Conservation (phyloP, 192 early-diverging fungal genomes). For the Coemansia asiatica region DNA sequence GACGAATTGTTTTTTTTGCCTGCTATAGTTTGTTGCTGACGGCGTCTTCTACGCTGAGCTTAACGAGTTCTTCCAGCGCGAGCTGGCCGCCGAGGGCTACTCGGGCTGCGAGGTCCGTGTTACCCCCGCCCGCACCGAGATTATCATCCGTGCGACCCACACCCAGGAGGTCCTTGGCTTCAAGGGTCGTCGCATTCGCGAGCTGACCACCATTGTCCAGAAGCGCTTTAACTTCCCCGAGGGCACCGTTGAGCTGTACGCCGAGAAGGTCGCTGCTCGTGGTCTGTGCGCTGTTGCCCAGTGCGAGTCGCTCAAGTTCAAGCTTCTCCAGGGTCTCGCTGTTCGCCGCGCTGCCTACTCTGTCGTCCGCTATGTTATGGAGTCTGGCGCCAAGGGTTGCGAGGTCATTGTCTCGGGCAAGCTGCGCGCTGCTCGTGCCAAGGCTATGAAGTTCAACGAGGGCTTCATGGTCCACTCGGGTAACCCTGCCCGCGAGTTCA, state of each 20-base stretch:
- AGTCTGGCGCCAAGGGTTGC: constrained; percentile 98
- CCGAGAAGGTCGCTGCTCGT: constrained; percentile 94
- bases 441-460: constrained; percentile 99
- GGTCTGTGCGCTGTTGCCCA: constrained; percentile 98
- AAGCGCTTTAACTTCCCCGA: constrained; percentile 99
- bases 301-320: constrained; percentile 98
- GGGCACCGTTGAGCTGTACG: constrained; percentile 97
- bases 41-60: constrained; percentile 99
- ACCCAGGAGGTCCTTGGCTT: constrained; percentile 98
- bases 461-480: constrained; percentile 99
- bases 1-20: neutral
- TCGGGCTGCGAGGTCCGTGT: constrained; percentile 99
- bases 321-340: constrained; percentile 94
- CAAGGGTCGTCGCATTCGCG: constrained; percentile 98
- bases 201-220: constrained; percentile 96
- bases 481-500: constrained; percentile 94
- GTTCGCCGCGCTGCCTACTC: constrained; percentile 98
- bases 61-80: constrained; percentile 98
- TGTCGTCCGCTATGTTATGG: constrained; percentile 98
- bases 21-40: constrained; percentile 94
- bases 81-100: constrained; percentile 97
- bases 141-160: constrained; percentile 98
- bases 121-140: constrained; percentile 97
- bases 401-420: constrained; percentile 99
- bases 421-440: constrained; percentile 99